Conservation (phyloP, 768 basidiomycete genomes). For the Hortiboletus flavorubellus region DNA sequence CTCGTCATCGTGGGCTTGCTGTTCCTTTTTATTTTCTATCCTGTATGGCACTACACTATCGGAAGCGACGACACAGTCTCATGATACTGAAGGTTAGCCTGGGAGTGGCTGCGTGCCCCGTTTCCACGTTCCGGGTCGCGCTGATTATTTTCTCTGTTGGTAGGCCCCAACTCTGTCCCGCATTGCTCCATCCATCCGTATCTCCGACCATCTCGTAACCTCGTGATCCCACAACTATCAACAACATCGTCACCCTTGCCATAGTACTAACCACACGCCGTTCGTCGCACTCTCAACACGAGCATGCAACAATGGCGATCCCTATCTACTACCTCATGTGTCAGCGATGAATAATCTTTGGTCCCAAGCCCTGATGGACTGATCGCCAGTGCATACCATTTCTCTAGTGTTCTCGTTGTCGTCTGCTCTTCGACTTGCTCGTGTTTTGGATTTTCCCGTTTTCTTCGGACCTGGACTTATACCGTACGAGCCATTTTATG, state of each 20-base stretch:
- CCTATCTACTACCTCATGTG: background rate
- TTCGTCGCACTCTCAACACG: background rate
- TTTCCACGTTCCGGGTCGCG: background rate
- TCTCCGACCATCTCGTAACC: background rate
- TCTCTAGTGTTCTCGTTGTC: background rate
- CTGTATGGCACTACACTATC: constrained; percentile 45
- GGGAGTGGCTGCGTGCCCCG: constrained; percentile 4
- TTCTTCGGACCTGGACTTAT: background rate
- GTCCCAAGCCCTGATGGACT: background rate
- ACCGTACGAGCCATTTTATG: background rate
- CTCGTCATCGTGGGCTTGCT: constrained; percentile 61
- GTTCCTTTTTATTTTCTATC: constrained; percentile 78
- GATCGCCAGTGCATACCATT: background rate
- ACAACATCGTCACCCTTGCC: background rate
- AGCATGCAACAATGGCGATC: background rate
- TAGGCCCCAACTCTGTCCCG: background rate
- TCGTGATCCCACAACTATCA: background rate
- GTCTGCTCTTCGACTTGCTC: background rate
- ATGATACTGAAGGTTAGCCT: constrained; percentile 3
- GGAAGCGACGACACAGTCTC: background rate
- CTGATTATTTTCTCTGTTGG: background rate
- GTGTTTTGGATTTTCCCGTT: background rate
- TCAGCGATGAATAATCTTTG: constrained; percentile 15
- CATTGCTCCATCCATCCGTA: constrained; percentile 9
- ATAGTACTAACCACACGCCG: constrained; percentile 1